Percentiles rank a stretch among this genome's conserved stretches.
phyloP scores from a whole-genome alignment of 2,329 filamentous ascomycete genomes.

The Aureobasidium pullulans region DNA sequence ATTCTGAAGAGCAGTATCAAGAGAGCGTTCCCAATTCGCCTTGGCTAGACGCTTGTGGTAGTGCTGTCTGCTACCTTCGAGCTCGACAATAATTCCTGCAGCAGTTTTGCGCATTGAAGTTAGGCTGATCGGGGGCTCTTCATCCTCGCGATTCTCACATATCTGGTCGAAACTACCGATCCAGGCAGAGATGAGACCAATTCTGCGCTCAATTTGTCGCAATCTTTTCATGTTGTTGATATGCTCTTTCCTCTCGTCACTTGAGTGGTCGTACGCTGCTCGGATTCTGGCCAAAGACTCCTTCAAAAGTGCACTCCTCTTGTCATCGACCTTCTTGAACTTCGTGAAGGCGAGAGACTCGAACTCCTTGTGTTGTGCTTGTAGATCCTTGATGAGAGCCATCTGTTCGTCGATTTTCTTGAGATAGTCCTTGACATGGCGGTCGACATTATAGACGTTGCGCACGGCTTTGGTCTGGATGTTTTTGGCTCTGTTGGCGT shows the following conservation, averaged over 20 bases:
- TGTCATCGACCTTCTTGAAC: constrained; percentile 84
- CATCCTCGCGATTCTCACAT: constrained; percentile 63
- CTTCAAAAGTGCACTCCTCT: constrained; percentile 64
- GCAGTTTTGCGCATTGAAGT: constrained; percentile 77
- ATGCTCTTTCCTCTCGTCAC: constrained; percentile 70
- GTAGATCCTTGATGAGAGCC: constrained; percentile 90
- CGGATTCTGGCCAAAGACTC: constrained; percentile 78
- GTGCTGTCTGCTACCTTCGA: constrained; percentile 85
- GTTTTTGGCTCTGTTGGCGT: constrained; percentile 96
- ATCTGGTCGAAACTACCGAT: constrained; percentile 83
- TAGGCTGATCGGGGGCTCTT: constrained; percentile 59
- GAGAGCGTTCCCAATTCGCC: constrained; percentile 75
- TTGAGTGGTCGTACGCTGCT: constrained; percentile 73
- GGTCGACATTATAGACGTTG: constrained; percentile 98
- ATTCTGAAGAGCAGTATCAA: constrained; percentile 83
- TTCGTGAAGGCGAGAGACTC: constrained; percentile 77
- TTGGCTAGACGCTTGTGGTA: constrained; percentile 77
- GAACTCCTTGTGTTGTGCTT: constrained; percentile 83
- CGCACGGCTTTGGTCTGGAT: constrained; percentile 99
- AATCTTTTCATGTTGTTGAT: constrained; percentile 73
- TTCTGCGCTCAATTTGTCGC: constrained; percentile 74
- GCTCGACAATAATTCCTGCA: constrained; percentile 76
- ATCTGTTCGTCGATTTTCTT: constrained; percentile 99
- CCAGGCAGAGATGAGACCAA: constrained; percentile 82
- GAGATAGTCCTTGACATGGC: constrained; percentile 97